Evolutionary conservation across 208 protist species (phyloP).

Genomic region (Wallacemonas sp.): DNA sequence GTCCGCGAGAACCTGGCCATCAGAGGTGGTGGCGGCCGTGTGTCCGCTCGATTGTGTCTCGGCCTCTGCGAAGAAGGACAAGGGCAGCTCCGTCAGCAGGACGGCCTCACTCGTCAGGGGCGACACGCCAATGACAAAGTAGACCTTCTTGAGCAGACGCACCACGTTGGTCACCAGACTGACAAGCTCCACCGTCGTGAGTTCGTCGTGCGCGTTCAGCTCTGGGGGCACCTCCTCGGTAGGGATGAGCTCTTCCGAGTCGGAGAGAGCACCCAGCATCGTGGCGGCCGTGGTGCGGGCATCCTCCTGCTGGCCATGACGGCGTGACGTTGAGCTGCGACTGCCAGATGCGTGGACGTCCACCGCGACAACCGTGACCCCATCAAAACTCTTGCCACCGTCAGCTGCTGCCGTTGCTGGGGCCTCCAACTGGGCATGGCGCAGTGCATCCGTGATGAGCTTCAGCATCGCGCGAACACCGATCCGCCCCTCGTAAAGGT

Average conservation of each 20-base stretch:
- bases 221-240: neutral
- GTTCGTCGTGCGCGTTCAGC: neutral
- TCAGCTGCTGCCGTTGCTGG: neutral
- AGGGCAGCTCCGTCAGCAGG: constrained; percentile 65
- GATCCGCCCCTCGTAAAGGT: constrained; percentile 52
- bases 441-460: constrained; percentile 11
- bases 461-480: constrained; percentile 53
- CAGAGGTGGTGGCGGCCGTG: neutral
- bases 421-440: neutral
- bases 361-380: no score
- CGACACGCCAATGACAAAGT: constrained; percentile 40
- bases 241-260: constrained; percentile 5
- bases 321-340: neutral
- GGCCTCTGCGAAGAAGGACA: constrained; percentile 36
- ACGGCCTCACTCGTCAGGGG: constrained; percentile 63
- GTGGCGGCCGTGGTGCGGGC: neutral
- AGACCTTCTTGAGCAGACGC: constrained; percentile 51
- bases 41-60: neutral
- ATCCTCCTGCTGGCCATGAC: constrained; percentile 4
- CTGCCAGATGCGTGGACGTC: no score
- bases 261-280: neutral
- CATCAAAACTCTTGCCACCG: no score
- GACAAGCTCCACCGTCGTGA: constrained; percentile 28
- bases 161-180: constrained; percentile 35
- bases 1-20: neutral